These are phyloP conservation scores for Boletus semigastroideus DNA, from an alignment of 1,284 basidiomycete genomes.

Conservation along the genomic window DNA sequence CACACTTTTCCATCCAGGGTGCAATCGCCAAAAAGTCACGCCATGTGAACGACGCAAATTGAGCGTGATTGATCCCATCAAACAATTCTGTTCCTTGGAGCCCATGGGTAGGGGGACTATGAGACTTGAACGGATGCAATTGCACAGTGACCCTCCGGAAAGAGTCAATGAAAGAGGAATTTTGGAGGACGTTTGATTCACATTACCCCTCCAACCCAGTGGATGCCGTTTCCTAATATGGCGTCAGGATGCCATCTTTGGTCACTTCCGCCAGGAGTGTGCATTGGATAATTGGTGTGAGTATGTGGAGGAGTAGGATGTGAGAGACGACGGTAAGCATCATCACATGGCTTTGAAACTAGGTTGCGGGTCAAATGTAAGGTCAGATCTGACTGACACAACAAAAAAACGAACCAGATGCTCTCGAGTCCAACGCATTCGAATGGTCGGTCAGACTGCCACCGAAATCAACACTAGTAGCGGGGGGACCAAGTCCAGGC, in stretches of 20 bases:
- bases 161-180: slow-evolving; percentile 5
- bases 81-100: slow-evolving; percentile 53
- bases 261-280: slow-evolving; percentile 66
- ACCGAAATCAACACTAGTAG: not conserved
- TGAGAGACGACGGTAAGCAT: slow-evolving; percentile 43
- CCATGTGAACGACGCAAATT: slow-evolving; percentile 70
- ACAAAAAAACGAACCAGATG: slow-evolving; percentile 7
- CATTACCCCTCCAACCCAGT: slow-evolving; percentile 76
- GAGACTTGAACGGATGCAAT: slow-evolving; percentile 47
- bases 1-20: slow-evolving; percentile 69
- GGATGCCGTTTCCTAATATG: slow-evolving; percentile 56
- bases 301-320: slow-evolving; percentile 55
- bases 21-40: slow-evolving; percentile 67
- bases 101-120: slow-evolving; percentile 36
- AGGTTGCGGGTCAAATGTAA: not conserved
- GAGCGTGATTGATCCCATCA: slow-evolving; percentile 47
- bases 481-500: slow-evolving; percentile 50
- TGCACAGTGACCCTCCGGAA: slow-evolving; percentile 61
- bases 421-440: not conserved
- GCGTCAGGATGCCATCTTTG: slow-evolving; percentile 60
- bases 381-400: not conserved
- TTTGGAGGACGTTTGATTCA: slow-evolving; percentile 33
- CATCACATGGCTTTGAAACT: slow-evolving; percentile 3
- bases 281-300: slow-evolving; percentile 67
- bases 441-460: not conserved